Base-by-base conservation (phyloP, 1,284 basidiomycete genomes). In the Apiotrichum montevideense region DNA sequence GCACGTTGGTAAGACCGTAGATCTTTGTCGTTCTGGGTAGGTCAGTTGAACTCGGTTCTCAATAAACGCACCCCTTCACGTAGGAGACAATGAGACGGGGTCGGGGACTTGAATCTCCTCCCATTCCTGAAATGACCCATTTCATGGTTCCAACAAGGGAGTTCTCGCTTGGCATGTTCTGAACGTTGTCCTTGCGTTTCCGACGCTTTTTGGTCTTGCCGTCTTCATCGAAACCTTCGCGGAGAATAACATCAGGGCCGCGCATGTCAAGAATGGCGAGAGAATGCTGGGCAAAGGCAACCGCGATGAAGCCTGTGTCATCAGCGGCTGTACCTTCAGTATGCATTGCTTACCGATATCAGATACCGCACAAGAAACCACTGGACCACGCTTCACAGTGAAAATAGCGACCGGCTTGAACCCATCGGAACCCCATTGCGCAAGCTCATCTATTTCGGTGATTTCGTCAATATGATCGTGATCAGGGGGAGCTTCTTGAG, bases 201-300 rank as follows among this genome's bases (percentile, higher is more conserved):
- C 73, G 74, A 61, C 68, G 70, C 67, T 77, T 76, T 56, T 68
- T 64, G 47, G 66, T 66, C 63, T 62, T 63, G 11, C 72, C 70
- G 13, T 75, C 70, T 51, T 70, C 66, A 51, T 73, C 67, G 51
- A 74, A 72, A 46, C 73, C 71, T 62, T 79, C 78, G 40, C 81
- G 75, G 6, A 81, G 66, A 21, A 90, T 81, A 10, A 90, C 77
- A 7, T 79, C 79, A 0, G 87, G 87, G 1, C 82, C 85, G 32
- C 87, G 80, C 80, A 90, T 80, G 67, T 91, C 86, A 15, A 90
- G 70, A 35, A 90, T 75, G 32, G 82, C 76, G 15, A 91, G 59
- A 2, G 81, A 79, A 3, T 84, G 84, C 52, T 82, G 81, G 5
- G 73, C 70, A 67, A 86, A 89, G 1, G 85, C 83, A 2, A 85